phyloP scores from a whole-genome alignment of 2,329 filamentous ascomycete genomes.

The Amauroascus verrucosus region DNA sequence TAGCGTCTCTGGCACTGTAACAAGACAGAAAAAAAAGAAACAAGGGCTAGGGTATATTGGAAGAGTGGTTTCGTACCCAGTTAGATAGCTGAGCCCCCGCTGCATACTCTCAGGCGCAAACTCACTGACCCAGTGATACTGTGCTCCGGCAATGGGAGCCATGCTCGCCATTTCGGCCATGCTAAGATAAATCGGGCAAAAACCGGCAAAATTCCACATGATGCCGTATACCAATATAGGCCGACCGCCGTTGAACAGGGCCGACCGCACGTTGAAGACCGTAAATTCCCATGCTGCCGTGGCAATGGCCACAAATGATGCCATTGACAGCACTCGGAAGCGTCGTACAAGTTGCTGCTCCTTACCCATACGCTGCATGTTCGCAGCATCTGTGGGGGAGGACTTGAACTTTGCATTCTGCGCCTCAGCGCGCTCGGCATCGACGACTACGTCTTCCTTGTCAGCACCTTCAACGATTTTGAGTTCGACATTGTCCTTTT shows the following conservation, averaged over 20 bases:
- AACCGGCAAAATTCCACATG: conserved; percentile 15
- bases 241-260: conserved; percentile 12
- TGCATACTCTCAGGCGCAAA: conserved; percentile 25
- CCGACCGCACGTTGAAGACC: conserved; percentile 12
- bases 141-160: conserved; percentile 30
- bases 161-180: conserved; percentile 14
- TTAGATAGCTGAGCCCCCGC: conserved; percentile 28
- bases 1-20: background rate
- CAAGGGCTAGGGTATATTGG: too few relatives aligned
- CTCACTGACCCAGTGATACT: conserved; percentile 34
- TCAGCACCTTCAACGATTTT: background rate
- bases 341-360: conserved; percentile 15
- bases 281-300: conserved; percentile 13
- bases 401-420: conserved; percentile 8
- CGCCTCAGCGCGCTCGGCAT: conserved; percentile 5
- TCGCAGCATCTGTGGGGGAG: conserved; percentile 10
- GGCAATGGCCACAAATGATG: conserved; percentile 13
- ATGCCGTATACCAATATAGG: conserved; percentile 13
- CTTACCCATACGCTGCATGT: conserved; percentile 17
- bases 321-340: conserved; percentile 14
- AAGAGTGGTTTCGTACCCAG: conserved; percentile 14
- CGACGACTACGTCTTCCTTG: background rate
- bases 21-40: background rate
- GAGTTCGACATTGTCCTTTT: background rate
- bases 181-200: conserved; percentile 14